Evolutionary conservation across 2,329 filamentous ascomycete genomes (phyloP), one percentile per base, ranked within the genome.

Genomic region (Fusarium illudens): DNA sequence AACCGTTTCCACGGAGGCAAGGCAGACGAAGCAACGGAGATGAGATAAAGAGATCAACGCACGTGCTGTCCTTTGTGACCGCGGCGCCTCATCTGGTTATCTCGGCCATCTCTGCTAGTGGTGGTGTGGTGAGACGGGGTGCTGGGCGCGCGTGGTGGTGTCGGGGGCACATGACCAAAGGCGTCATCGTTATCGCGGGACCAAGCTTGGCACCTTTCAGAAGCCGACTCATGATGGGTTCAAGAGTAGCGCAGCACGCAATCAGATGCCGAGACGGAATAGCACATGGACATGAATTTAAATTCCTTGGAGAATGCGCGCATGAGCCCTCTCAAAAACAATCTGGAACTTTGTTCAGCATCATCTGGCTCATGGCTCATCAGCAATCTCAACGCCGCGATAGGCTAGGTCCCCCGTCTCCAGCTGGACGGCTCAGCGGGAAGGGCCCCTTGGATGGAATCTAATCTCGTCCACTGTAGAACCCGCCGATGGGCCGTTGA

Each of bases 161-260:
- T 52, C 7, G 36, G 37, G 34, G 36, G 59, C 71, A 73, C 71
- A 73, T 73, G 71, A 73, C 62, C 51, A 13, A 46, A 62, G 42
- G 68, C 58, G 68, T 65, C 63, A 73, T 62, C 27, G 46, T 63
- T 34, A 44, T 68, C 22, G 55, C 20, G 51, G 56, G 50, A 39
- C 29, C n/a, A 52, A 52, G 22, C 58, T 56, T 46, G 50, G 39
- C 50, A 49, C 34, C 15, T 44, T 57, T 29, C n/a, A 25, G 34
- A 36, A 34, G 20, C 34, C 30, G 46, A 56, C 55, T 48, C 49
- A 54, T 39, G 51, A 68, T 69, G 53, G 56, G 32, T 36, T 51
- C 51, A 61, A 49, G 53, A 33, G 29, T 48, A 52, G 49, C 50
- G 60, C 37, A 61, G 53, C 58, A 68, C 57, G 64, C 60, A 65